These are phyloP conservation scores for Colletotrichum echinochloae DNA, from an alignment of 2,329 filamentous ascomycete genomes.

Conservation along the genomic window DNA sequence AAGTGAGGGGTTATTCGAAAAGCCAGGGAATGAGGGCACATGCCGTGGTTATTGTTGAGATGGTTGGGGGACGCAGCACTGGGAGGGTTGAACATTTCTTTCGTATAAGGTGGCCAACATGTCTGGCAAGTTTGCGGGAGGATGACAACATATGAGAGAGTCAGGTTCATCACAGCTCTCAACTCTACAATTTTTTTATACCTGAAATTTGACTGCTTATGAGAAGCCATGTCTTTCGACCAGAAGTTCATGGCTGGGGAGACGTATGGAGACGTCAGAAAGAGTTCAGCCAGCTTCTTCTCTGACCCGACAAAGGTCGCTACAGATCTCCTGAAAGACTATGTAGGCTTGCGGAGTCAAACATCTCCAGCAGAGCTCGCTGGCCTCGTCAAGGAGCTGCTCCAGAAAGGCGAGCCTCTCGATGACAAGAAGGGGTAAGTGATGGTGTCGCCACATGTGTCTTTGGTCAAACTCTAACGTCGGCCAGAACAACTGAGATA, in stretches of 20 bases:
- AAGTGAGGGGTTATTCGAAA: background rate
- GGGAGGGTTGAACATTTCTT: background rate
- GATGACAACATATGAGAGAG: background rate
- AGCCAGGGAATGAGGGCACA: background rate
- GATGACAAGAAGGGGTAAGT: slow-evolving; percentile 68
- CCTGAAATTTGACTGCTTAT: background rate
- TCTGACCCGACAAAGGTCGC: slow-evolving; percentile 51
- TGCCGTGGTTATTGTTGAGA: background rate
- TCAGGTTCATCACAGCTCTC: background rate
- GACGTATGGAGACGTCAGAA: slow-evolving; percentile 48
- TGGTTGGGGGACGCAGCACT: no score
- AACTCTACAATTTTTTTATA: background rate
- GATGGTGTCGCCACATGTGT: slow-evolving; percentile 18
- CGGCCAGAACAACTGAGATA: slow-evolving; percentile 51
- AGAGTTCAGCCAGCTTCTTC: slow-evolving; percentile 46
- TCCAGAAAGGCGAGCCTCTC: slow-evolving; percentile 53
- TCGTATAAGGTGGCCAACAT: slow-evolving; percentile 3
- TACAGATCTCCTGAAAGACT: slow-evolving; percentile 50
- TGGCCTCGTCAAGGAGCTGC: slow-evolving; percentile 48
- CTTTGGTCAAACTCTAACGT: background rate
- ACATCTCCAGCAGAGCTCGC: slow-evolving; percentile 47
- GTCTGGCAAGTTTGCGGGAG: background rate
- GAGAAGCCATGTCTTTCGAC: slow-evolving; percentile 47
- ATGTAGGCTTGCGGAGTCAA: slow-evolving; percentile 45
- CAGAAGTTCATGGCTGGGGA: slow-evolving; percentile 55